These are phyloP conservation scores for Mollisia scopiformis DNA, from an alignment of 2,329 filamentous ascomycete genomes.

Conservation along the genomic window DNA sequence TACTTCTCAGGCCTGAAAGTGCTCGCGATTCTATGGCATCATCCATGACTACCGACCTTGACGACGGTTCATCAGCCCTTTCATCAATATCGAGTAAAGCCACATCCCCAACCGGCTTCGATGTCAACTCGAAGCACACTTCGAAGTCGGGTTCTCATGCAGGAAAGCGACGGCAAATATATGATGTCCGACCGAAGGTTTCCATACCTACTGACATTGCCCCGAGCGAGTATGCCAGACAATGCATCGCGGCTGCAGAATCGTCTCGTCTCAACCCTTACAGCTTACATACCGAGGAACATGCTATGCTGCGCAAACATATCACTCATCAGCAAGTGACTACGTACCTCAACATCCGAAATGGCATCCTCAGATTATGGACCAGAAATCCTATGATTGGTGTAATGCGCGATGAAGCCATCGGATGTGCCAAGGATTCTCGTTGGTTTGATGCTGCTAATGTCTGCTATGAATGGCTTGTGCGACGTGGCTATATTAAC, in stretches of 20 bases:
- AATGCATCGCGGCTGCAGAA: conserved; percentile 89
- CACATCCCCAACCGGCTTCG: conserved; percentile 59
- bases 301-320: conserved; percentile 76
- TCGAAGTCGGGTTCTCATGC: conserved; percentile 28
- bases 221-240: conserved; percentile 79
- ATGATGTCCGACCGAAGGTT: conserved; percentile 72
- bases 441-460: conserved; percentile 89
- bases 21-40: conserved; percentile 51
- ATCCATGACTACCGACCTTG: conserved; percentile 57
- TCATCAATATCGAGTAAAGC: conserved; percentile 64
- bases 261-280: conserved; percentile 89
- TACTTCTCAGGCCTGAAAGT: conserved; percentile 37
- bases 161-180: conserved; percentile 42
- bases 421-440: conserved; percentile 84
- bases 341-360: conserved; percentile 93
- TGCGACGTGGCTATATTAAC: conserved; percentile 92
- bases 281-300: conserved; percentile 82
- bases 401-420: conserved; percentile 82
- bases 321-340: conserved; percentile 90
- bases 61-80: conserved; percentile 48
- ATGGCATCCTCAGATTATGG: conserved; percentile 91
- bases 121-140: conserved; percentile 39
- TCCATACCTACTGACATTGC: conserved; percentile 81
- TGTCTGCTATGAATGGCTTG: conserved; percentile 90
- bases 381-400: conserved; percentile 80